Conservation (phyloP, 2,329 filamentous ascomycete species). For the Rutstroemia sydowiana region DNA sequence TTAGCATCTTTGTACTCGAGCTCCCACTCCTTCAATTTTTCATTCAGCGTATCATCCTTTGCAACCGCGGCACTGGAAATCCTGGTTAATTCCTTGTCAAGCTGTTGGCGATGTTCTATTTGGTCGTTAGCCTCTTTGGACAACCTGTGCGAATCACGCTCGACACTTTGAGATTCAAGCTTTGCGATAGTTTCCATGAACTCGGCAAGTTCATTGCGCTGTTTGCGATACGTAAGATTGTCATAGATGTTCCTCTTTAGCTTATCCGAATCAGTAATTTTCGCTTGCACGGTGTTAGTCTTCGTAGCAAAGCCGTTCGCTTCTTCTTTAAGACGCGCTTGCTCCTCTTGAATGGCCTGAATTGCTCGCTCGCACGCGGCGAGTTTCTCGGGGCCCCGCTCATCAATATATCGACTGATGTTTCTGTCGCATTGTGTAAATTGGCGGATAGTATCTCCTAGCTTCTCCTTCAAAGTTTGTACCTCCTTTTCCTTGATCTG, state of each 20-base stretch:
- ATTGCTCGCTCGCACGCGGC: slow-evolving; percentile 63
- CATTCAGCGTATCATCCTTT: slow-evolving; percentile 72
- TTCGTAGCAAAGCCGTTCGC: slow-evolving; percentile 58
- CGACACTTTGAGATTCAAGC: slow-evolving; percentile 71
- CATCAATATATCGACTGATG: slow-evolving; percentile 71
- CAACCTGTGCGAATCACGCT: slow-evolving; percentile 72
- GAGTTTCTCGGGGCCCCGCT: slow-evolving; percentile 67
- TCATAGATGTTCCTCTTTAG: slow-evolving; percentile 83
- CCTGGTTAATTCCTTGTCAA: slow-evolving; percentile 65
- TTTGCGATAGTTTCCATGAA: slow-evolving; percentile 64
- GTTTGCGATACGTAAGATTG: slow-evolving; percentile 79
- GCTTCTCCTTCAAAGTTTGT: slow-evolving; percentile 60
- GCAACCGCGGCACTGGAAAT: slow-evolving; percentile 73
- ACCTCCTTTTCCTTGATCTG: slow-evolving; percentile 66
- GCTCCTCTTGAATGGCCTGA: slow-evolving; percentile 56
- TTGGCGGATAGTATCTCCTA: slow-evolving; percentile 69
- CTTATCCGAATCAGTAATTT: slow-evolving; percentile 70
- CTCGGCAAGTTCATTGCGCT: slow-evolving; percentile 58
- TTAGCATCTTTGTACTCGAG: slow-evolving; percentile 81
- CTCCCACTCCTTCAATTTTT: slow-evolving; percentile 72
- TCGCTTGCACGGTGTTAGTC: slow-evolving; percentile 70
- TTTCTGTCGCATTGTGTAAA: slow-evolving; percentile 68
- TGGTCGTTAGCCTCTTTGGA: slow-evolving; percentile 59
- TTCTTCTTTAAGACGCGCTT: slow-evolving; percentile 59
- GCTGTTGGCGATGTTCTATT: slow-evolving; percentile 59